Percentiles rank a stretch among this genome's conserved stretches.
These are phyloP conservation scores for Murraya paniculata DNA, from an alignment of 345 rosid genomes.

Conservation along the genomic window DNA sequence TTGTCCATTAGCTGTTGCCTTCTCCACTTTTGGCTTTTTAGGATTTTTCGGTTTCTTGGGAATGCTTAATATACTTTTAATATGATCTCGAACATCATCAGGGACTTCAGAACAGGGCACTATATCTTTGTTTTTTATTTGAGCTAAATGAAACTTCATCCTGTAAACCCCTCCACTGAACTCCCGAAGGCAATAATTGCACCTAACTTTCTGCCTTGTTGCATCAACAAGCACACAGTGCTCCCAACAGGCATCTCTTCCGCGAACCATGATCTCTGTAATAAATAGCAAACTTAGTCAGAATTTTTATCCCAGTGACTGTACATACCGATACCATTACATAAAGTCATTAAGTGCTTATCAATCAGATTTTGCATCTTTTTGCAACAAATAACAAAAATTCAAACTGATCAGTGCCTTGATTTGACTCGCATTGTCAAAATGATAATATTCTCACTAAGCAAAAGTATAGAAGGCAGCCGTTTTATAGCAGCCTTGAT, in stretches of 20 bases:
- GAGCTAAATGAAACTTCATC: slow-evolving; percentile 73
- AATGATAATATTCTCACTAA: neutral
- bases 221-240: slow-evolving; percentile 63
- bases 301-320: neutral
- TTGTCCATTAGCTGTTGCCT: slow-evolving; percentile 35
- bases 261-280: slow-evolving; percentile 51
- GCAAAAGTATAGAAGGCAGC: neutral
- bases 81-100: slow-evolving; percentile 39
- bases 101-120: slow-evolving; percentile 53
- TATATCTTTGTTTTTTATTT: slow-evolving; percentile 57
- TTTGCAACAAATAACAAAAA: neutral
- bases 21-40: slow-evolving; percentile 38
- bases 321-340: neutral
- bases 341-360: neutral
- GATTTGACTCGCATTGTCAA: neutral
- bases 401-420: neutral
- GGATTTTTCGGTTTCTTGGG: slow-evolving; percentile 47
- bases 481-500: neutral
- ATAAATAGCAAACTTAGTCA: slow-evolving; percentile 3
- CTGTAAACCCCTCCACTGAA: slow-evolving; percentile 67
- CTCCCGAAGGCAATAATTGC: slow-evolving; percentile 58
- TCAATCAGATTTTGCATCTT: neutral
- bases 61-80: slow-evolving; percentile 39
- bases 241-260: slow-evolving; percentile 71
- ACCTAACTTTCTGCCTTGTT: slow-evolving; percentile 55